A percentile compares a stretch with the other conserved stretches of the same genome.
These are phyloP conservation scores for Stagonosporopsis chrysanthemi DNA, from an alignment of 2,329 filamentous ascomycete genomes.

Conservation along the genomic window DNA sequence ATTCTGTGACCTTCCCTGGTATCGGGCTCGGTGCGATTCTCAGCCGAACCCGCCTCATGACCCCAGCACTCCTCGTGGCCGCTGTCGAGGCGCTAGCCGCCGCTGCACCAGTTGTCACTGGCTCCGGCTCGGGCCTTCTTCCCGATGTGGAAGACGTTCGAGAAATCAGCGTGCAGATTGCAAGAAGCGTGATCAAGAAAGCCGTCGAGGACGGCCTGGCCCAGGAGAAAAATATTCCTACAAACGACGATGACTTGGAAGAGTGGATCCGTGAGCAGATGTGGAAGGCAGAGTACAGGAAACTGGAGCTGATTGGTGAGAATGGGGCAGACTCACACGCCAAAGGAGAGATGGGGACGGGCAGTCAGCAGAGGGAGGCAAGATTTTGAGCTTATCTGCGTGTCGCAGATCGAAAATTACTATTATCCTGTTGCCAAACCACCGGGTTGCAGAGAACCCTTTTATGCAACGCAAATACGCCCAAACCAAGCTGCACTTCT, in stretches of 20 bases:
- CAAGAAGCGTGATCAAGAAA: slow-evolving; percentile 74
- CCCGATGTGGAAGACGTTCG: slow-evolving; percentile 79
- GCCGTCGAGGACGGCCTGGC: slow-evolving; percentile 75
- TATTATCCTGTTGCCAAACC: not conserved
- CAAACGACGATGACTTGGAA: slow-evolving; percentile 63
- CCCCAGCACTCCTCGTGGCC: slow-evolving; percentile 81
- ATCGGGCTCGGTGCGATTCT: slow-evolving; percentile 83
- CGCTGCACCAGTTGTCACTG: slow-evolving; percentile 72
- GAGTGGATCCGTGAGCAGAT: slow-evolving; percentile 80
- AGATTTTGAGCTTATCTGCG: slow-evolving; percentile 11
- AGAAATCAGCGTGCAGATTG: slow-evolving; percentile 79
- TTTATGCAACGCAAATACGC: not conserved
- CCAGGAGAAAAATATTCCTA: slow-evolving; percentile 70
- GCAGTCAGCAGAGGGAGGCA: slow-evolving; percentile 34
- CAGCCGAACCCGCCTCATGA: slow-evolving; percentile 70
- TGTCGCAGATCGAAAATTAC: not conserved
- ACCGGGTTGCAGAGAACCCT: not conserved
- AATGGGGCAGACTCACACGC: slow-evolving; percentile 64
- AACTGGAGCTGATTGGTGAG: slow-evolving; percentile 64
- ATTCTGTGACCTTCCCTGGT: slow-evolving; percentile 83
- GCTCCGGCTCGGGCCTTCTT: slow-evolving; percentile 69
- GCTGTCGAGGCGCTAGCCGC: slow-evolving; percentile 76
- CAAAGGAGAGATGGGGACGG: slow-evolving; percentile 63
- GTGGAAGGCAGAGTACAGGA: slow-evolving; percentile 77
- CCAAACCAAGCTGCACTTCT: not conserved